Evolutionary conservation across 257 asterid species (phyloP).

Genomic region (Solanum ahanhuiri): DNA sequence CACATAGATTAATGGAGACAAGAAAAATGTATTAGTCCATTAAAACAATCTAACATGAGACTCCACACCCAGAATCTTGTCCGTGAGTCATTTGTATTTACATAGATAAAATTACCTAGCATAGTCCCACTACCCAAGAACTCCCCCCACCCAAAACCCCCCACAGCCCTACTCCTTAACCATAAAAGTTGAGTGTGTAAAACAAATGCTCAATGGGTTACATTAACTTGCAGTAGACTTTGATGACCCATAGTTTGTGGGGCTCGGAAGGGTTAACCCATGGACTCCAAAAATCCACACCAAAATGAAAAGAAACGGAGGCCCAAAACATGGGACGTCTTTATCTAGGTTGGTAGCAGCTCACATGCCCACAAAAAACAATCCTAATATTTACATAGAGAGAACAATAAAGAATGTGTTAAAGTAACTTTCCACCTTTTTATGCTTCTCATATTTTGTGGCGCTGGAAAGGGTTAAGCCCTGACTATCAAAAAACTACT

Average conservation of each 20-base stretch:
- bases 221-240: background rate
- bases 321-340: background rate
- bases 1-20: background rate
- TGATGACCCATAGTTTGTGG: background rate
- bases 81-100: background rate
- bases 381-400: background rate
- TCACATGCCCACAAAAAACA: background rate
- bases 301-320: background rate
- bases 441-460: background rate
- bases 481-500: background rate
- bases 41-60: background rate
- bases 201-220: background rate
- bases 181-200: background rate
- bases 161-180: background rate
- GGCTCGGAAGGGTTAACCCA: background rate
- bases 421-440: background rate
- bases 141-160: background rate
- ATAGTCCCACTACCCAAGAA: background rate
- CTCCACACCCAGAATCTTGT: background rate
- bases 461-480: background rate
- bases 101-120: background rate
- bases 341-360: background rate
- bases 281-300: background rate
- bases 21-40: background rate
- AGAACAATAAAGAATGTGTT: background rate